phyloP scores from a whole-genome alignment of 129 eudicot species.

The Escallonia rubra region DNA sequence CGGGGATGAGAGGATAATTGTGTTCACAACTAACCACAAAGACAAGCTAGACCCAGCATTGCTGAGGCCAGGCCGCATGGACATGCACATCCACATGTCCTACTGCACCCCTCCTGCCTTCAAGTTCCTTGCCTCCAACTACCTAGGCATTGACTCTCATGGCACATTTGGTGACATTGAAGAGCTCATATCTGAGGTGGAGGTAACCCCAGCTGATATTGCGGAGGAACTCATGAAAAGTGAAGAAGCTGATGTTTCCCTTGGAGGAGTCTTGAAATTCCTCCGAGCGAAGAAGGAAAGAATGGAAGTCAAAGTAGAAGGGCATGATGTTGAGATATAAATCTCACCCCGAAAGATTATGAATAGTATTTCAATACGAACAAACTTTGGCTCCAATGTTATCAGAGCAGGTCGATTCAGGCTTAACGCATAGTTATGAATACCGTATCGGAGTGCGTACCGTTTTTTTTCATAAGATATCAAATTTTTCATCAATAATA shows the following conservation, averaged over 20 bases:
- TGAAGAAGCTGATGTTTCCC: conserved; percentile 31
- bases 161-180: conserved; percentile 28
- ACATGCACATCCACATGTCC: conserved; percentile 56
- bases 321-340: too few species aligned
- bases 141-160: conserved; percentile 36
- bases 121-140: conserved; percentile 36
- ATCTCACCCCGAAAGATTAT: too few species aligned
- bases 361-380: too few species aligned
- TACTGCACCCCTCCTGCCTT: conserved; percentile 44
- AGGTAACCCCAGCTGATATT: conserved; percentile 45
- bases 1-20: conserved; percentile 51
- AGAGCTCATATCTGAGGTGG: conserved; percentile 12
- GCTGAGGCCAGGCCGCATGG: conserved; percentile 57
- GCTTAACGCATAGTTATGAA: too few species aligned
- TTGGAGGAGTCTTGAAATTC: conserved; percentile 30
- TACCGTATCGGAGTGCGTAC: too few species aligned
- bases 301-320: background rate
- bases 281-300: conserved; percentile 16
- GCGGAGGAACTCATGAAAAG: conserved; percentile 45
- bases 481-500: too few species aligned
- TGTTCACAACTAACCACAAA: conserved; percentile 53
- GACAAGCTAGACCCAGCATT: conserved; percentile 54
- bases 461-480: too few species aligned
- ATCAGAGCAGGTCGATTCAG: too few species aligned
- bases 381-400: too few species aligned